These are phyloP conservation scores for Heterobasidion irregulare DNA, from an alignment of 1,284 basidiomycete genomes.

Conservation along the genomic window DNA sequence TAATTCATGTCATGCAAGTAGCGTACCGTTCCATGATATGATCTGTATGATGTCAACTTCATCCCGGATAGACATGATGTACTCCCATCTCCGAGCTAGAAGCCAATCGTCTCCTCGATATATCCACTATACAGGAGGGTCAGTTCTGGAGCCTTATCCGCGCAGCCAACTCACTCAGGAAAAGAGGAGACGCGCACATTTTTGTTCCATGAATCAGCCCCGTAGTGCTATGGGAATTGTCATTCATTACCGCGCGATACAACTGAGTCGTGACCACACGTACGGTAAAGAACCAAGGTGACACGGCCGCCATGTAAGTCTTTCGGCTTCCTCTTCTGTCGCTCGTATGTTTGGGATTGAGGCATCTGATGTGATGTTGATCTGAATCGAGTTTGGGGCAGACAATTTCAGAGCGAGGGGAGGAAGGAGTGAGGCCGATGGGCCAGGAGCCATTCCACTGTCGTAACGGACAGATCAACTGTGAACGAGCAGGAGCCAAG, in stretches of 20 bases:
- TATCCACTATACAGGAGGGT: slow-evolving; percentile 28
- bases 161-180: neutral
- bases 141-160: neutral
- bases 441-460: slow-evolving; percentile 43
- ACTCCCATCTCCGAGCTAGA: slow-evolving; percentile 53
- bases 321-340: slow-evolving; percentile 20
- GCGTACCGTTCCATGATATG: slow-evolving; percentile 46
- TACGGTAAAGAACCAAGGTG: slow-evolving; percentile 55
- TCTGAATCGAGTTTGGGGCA: slow-evolving; percentile 26
- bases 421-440: slow-evolving; percentile 22
- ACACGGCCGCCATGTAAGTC: slow-evolving; percentile 53
- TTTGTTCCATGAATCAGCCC: slow-evolving; percentile 52
- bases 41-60: slow-evolving; percentile 50
- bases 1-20: neutral
- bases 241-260: neutral
- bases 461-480: neutral
- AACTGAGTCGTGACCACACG: slow-evolving; percentile 10
- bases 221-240: slow-evolving; percentile 34
- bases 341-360: slow-evolving; percentile 9
- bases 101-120: slow-evolving; percentile 60
- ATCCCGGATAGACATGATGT: slow-evolving; percentile 41
- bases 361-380: slow-evolving; percentile 22
- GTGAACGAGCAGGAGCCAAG: neutral
- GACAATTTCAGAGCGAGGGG: slow-evolving; percentile 23
- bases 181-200: slow-evolving; percentile 29